A percentile compares a stretch with the other conserved stretches of the same genome.
Evolutionary conservation across 306 rosid species (phyloP).

Genomic region (Casuarina cunninghamiana): DNA sequence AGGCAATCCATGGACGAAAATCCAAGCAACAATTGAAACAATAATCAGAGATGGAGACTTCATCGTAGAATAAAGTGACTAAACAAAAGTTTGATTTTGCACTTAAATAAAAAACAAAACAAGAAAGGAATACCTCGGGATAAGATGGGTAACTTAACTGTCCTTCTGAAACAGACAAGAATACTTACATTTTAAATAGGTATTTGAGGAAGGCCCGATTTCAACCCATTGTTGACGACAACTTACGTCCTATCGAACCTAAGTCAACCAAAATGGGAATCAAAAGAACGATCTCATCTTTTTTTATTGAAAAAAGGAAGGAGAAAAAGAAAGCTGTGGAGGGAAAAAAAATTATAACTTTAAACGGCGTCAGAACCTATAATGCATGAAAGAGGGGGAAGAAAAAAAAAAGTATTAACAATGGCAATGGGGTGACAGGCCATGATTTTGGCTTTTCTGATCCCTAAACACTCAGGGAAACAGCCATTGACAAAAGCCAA

Average conservation of each 20-base stretch:
- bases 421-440: not conserved
- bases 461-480: conserved; percentile 36
- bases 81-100: not conserved
- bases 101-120: not conserved
- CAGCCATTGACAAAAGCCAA: conserved; percentile 24
- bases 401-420: not conserved
- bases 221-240: conserved; percentile 47
- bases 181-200: conserved; percentile 28
- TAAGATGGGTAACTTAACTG: not conserved
- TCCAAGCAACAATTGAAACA: not conserved
- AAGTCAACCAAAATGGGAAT: conserved; percentile 14
- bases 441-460: conserved; percentile 28
- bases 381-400: not conserved
- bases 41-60: not conserved
- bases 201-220: conserved; percentile 15
- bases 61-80: not conserved
- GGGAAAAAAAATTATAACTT: not conserved
- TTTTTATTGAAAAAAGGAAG: not conserved
- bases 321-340: not conserved
- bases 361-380: conserved; percentile 13
- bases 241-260: conserved; percentile 30
- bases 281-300: not conserved
- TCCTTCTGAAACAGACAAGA: conserved; percentile 12
- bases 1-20: not conserved
- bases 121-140: conserved; percentile 2